Base-by-base conservation (phyloP, 2,329 filamentous ascomycete species). In the Byssoonygena ceratinophila region DNA sequence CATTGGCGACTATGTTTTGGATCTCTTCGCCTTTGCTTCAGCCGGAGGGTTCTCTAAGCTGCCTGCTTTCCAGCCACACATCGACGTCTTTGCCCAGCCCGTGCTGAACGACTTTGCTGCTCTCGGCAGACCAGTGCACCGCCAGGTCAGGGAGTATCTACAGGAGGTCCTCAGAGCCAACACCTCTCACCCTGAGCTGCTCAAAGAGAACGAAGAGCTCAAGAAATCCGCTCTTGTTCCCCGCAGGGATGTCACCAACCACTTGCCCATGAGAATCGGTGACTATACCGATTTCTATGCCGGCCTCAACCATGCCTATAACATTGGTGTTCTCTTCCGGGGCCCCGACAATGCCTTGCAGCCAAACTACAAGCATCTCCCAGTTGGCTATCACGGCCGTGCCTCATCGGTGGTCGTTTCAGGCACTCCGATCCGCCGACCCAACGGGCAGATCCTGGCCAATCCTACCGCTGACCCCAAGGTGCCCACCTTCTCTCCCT, bases 241-340 rank as follows among this genome's bases (percentile, higher is more conserved):
- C 0, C 75, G 81, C 45, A 71, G 74, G 3, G 71, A 80, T 18
- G 78, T 83, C 46, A 78, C 74, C 57, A 82, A 77, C 63, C 84
- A 90, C 61, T 63, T 91, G 6, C 87, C 87, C 1, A 82, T 92
- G 79, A 74, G 76, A 51, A 87, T 91, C 59, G 84, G 85, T 23
- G 86, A 91, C 66, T 92, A 91, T 66, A 87, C 86, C 1, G 87
- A 92, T 67, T 92, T 92, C 71, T 92, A 87, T 63, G 86, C 84
- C 8, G 87, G 87, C 12, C 71, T 83, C 58, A 84, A 90, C 64
- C 87, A 92, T 68, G 87, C 87, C 16, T 83, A 81, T 69, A 84
- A 83, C 54, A 77, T 84, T 14, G 85, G 85, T 3, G 74, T 77
- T 9, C 75, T 91, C 56, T 88, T 91, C 69, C 79, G 87, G 40